Percentiles rank a stretch among this genome's conserved stretches.
Evolutionary conservation across 179 eudicot genomes (phyloP).

Genomic region (Vitellaria paradoxa): DNA sequence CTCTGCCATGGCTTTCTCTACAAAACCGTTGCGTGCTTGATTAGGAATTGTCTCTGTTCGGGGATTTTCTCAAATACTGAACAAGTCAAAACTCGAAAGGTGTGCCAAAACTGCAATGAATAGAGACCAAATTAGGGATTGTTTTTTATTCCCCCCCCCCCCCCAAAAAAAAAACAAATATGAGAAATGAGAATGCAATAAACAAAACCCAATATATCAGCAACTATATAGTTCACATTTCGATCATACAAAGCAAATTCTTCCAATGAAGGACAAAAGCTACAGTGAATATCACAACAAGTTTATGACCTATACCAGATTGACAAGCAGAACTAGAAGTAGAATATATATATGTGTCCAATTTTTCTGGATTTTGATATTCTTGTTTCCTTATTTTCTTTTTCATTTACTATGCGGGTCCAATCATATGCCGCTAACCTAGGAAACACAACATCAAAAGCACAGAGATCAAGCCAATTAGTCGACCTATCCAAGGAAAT

Average conservation of each 20-base stretch:
- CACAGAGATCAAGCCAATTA: neutral
- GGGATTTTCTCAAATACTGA: neutral
- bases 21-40: neutral
- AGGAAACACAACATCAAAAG: neutral
- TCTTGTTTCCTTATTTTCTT: neutral
- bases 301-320: neutral
- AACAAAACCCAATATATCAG: neutral
- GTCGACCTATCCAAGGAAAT: neutral
- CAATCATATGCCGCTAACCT: neutral
- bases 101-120: neutral
- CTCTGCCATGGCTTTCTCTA: slow-evolving; percentile 6
- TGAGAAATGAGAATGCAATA: neutral
- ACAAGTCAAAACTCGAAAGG: neutral
- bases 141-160: neutral
- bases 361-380: neutral
- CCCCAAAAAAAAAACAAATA: neutral
- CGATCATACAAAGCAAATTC: neutral
- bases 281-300: neutral
- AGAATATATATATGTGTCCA: neutral
- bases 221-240: too few relatives aligned
- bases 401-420: neutral
- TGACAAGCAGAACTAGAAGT: neutral
- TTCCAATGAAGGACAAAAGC: neutral
- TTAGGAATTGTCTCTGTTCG: neutral
- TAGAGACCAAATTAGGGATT: neutral